phyloP scores from a whole-genome alignment of 805 yeast species.

The Torulaspora maleeae region DNA sequence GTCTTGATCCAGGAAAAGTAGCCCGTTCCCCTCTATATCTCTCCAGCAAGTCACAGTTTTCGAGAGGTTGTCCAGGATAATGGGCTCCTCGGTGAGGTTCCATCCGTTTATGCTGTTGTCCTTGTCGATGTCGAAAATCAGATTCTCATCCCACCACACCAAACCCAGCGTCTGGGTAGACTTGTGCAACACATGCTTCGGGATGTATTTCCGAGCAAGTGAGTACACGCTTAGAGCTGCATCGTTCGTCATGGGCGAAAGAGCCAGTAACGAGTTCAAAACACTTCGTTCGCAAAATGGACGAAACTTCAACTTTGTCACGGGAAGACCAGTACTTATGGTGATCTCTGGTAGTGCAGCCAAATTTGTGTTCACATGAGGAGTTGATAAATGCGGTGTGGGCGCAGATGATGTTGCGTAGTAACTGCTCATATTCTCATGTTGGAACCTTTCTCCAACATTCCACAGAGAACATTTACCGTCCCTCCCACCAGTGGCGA shows the following conservation, averaged over 20 bases:
- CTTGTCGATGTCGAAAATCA: conserved; percentile 34
- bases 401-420: not conserved
- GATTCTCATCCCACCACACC: conserved; percentile 36
- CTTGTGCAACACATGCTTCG: conserved; percentile 44
- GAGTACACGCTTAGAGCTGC: conserved; percentile 66
- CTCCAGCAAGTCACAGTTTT: conserved; percentile 33
- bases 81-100: conserved; percentile 32
- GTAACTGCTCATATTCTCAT: conserved; percentile 3
- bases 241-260: conserved; percentile 66
- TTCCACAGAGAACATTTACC: conserved; percentile 41
- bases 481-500: conserved; percentile 92
- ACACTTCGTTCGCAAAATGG: conserved; percentile 36
- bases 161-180: conserved; percentile 32
- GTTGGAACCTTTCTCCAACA: conserved; percentile 26
- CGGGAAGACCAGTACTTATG: conserved; percentile 70
- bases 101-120: conserved; percentile 33
- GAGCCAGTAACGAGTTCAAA: conserved; percentile 62
- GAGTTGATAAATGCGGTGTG: conserved; percentile 2
- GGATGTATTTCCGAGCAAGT: conserved; percentile 65
- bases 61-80: conserved; percentile 29
- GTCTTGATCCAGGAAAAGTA: conserved; percentile 29
- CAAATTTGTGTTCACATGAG: conserved; percentile 42
- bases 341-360: conserved; percentile 57
- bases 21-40: conserved; percentile 36
- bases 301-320: conserved; percentile 47